Base-by-base conservation (phyloP, 176 grass and related monocot species). In the Aegilops umbellulata region DNA sequence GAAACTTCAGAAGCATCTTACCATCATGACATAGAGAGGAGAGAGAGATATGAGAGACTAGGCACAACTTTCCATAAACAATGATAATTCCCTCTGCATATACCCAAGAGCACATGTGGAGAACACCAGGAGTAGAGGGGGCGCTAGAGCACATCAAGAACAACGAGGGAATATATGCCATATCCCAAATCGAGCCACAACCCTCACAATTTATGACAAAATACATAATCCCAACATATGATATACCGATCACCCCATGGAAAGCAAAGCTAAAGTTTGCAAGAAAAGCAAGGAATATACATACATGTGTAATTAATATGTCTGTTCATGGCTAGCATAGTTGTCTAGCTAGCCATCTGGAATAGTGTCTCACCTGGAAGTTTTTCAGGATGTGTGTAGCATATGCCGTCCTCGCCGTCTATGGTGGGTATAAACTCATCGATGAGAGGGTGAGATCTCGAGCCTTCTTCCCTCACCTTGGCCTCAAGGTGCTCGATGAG, bases 341-440 rank as follows among this genome's bases (percentile, higher is more conserved):
- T 38, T 62, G 76, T 64, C 58, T 39, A 83, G 69, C 7, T 39
- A 74, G 71, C 42, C 42, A 75, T 55, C 60, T 24, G 22, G 36
- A 61, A 66, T 16, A 57, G 16, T 57, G 53, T 46, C 89, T 84
- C 85, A 98, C 96, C 97, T 82, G 97, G 97, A 77, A 99, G 92
- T 87, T 95, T 99, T 83, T 99, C 97, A 29, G 97, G 97, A 84
- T 99, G 97, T 24, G 97, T 99, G 88, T 99, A 99, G 79, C 97
- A 99, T 83, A 99, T 99, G 77, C 97, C 97, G 61, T 99, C 90
- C 83, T 99, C 97, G 10, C 97, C 97, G 39, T 97, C 90, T 73
- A 99, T 99, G 15, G 97, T 97, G 16, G 94, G 94, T 90, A 99
- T 99, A 65, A 97, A 99, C 85, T 93, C 94, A 74, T 99, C 92